Percentiles rank a stretch among this genome's conserved stretches.
phyloP scores from a whole-genome alignment of 345 rosid species.

The Moricandia moricandioides region DNA sequence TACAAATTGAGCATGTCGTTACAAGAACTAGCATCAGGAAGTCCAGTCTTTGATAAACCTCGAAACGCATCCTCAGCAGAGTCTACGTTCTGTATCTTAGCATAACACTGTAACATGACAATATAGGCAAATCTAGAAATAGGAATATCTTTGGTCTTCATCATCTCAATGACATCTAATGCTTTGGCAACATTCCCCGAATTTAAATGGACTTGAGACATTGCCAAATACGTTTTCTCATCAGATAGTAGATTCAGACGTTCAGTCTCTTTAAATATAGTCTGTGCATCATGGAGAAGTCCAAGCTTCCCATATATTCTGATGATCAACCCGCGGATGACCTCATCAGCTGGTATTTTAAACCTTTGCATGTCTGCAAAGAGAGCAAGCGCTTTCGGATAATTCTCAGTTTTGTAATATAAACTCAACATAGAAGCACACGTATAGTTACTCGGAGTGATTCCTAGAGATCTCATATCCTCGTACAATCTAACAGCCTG shows the following conservation, averaged over 20 bases:
- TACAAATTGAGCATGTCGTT: conserved; percentile 73
- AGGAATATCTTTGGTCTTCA: conserved; percentile 66
- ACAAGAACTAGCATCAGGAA: conserved; percentile 77
- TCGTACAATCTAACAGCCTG: conserved; percentile 60
- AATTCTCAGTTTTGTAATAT: conserved; percentile 70
- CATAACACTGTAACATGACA: conserved; percentile 76
- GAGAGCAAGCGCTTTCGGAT: conserved; percentile 78
- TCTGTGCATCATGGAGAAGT: conserved; percentile 72
- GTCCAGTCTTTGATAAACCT: conserved; percentile 62
- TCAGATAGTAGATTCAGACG: conserved; percentile 58
- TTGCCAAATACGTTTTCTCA: conserved; percentile 87
- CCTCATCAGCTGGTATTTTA: conserved; percentile 72
- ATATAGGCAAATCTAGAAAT: conserved; percentile 79
- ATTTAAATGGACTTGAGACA: conserved; percentile 82
- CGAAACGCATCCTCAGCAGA: conserved; percentile 74
- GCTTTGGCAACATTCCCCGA: conserved; percentile 68
- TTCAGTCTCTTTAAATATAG: conserved; percentile 60
- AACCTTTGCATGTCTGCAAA: conserved; percentile 74
- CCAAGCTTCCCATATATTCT: conserved; percentile 91
- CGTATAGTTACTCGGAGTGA: conserved; percentile 79
- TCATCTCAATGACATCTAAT: conserved; percentile 51
- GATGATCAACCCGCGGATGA: conserved; percentile 81
- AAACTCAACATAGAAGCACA: conserved; percentile 90
- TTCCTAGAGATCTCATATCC: conserved; percentile 65
- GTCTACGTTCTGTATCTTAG: conserved; percentile 55